Evolutionary conservation across 2,329 filamentous ascomycete species (phyloP).

Genomic region (Ophiostoma himal-ulmi): DNA sequence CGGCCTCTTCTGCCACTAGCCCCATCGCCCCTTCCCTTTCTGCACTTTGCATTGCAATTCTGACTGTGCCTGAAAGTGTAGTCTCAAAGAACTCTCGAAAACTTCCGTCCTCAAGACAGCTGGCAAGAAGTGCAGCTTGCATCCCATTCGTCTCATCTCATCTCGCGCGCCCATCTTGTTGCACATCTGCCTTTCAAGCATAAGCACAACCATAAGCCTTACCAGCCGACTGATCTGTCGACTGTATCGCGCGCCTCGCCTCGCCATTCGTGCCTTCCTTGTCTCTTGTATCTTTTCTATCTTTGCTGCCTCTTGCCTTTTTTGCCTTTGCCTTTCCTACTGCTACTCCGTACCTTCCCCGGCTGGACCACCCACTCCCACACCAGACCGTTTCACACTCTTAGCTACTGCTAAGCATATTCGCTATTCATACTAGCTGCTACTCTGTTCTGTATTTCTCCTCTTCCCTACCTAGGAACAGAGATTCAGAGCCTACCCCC

Average conservation of each 20-base stretch:
- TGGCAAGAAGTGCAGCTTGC: background rate
- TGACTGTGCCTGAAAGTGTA: background rate
- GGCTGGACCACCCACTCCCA: background rate
- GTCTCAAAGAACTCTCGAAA: too few relatives aligned
- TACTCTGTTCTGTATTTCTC: slow-evolving; percentile 1
- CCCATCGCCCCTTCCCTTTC: slow-evolving; percentile 13
- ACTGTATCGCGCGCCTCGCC: background rate
- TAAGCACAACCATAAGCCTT: background rate
- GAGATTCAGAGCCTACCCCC: background rate
- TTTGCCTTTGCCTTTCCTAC: background rate
- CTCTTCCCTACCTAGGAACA: slow-evolving; percentile 14
- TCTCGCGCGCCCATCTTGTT: background rate
- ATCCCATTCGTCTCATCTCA: background rate
- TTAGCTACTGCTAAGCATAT: background rate
- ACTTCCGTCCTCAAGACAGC: too few relatives aligned
- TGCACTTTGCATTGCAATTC: background rate
- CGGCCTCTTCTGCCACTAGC: slow-evolving; percentile 14
- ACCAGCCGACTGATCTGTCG: too few relatives aligned
- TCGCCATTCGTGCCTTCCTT: background rate
- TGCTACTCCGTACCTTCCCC: background rate
- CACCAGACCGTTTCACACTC: slow-evolving; percentile 13
- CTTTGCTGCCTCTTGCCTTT: background rate
- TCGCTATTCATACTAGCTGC: background rate
- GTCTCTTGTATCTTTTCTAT: background rate
- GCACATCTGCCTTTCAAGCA: background rate